Base-by-base conservation (phyloP, 495 filamentous ascomycete species). In the Hyaloscypha bicolor region DNA sequence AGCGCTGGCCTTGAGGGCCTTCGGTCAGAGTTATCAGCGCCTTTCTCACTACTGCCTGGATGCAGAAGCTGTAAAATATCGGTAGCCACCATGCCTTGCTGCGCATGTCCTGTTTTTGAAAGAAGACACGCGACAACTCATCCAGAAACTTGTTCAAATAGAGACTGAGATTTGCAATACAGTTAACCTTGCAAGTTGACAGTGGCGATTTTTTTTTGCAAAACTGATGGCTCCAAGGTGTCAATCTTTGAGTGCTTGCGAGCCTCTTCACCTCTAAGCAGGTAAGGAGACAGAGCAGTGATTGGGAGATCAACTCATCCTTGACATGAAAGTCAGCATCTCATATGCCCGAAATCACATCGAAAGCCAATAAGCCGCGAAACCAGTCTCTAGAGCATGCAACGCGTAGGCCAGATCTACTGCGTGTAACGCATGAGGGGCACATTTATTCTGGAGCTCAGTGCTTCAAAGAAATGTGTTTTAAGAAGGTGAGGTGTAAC, bases 101-200 rank as follows among this genome's bases (percentile, higher is more conserved):
- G 14, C 74, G 66, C 73, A 78, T 75, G n/a, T 78, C 77, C 45
- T 74, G 71, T 65, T 78, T 78, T 64, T 77, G 74, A 67, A 78
- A 78, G 21, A 78, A 76, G 25, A 78, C 75, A 0, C 72, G 66
- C 0, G 76, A 78, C 9, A 78, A 65, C 56, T 77, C 76, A n/a
- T 73, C 72, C 61, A 75, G 60, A 39, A 76, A 77, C 0, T 63
- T 52, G 11, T 66, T 60, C 4, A 77, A 56, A 22, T 66, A 61
- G 12, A 61, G 60, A 19, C 53, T 58, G n/a, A 78, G 65, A 16
- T 73, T 70, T 19, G 59, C 71, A 2, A 78, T 74, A 60, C 73
- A 76, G 11, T 74, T 70, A 16, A 78, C 70, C 2, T 73, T 69
- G 53, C 76, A 78, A 37, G 12, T 37, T 12, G 35, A 3, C 1